Base-by-base conservation (phyloP, 164 flowering plant species). In the Piper longum region DNA sequence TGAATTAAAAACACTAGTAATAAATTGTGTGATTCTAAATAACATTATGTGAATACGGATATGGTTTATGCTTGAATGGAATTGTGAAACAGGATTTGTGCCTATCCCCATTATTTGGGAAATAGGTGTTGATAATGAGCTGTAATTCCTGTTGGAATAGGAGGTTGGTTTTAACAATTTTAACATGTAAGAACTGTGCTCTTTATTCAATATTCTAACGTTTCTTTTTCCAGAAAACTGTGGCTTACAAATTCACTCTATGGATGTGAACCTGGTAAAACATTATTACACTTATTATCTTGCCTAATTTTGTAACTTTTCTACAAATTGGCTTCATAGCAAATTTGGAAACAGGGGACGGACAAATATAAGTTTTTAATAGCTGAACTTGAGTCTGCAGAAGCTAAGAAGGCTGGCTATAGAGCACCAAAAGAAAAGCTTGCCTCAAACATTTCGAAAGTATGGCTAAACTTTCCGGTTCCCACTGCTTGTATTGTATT, bases 401-500 rank as follows among this genome's bases (percentile, higher is more conserved):
- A 69, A 66, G 74, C 69, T 48, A 71, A 72, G 70, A 79, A 77
- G 16, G 67, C 70, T 54, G 76, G 65, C 58, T 56, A 72, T 63
- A 61, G 48, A 12, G 52, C 52, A 41, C 72, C 63, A 66, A 82
- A 77, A 71, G 67, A 71, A 58, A 57, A 71, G 66, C 75, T 77
- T 72, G 57, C 65, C 60, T 16, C 55, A 57, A 78, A 82, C 58
- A 76, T 76, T 64, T 54, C 17, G 52, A 71, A 77, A 84, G 88
- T 83, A 65, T 54, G 59, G 52, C 11, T 14, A 2, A 48, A 8
- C 52, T 48, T 48, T 48, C 52, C 3, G 52, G 9, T 48, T 8
- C 14, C 14, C 9, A 14, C 14, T 9, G 0, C 52, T 48, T 3
- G 52, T 48, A 9, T 12, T 48, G 14, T 8, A 0, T 2, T 48